phyloP scores from a whole-genome alignment of 305 asterid genomes.

The Caryopteris hybrid region DNA sequence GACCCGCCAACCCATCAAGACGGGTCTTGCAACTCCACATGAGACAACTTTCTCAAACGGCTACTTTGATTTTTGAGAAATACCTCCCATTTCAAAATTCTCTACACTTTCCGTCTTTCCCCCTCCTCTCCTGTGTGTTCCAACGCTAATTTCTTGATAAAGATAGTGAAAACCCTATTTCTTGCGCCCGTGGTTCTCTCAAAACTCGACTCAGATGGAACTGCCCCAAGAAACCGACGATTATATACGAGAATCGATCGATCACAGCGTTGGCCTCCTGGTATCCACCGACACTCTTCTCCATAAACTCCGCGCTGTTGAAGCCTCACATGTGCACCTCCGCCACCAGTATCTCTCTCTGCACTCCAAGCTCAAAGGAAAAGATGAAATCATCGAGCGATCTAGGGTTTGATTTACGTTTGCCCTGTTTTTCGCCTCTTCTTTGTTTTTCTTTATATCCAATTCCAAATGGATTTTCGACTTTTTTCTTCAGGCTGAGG shows the following conservation, averaged over 20 bases:
- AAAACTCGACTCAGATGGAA: conserved; percentile 37
- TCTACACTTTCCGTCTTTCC: no score
- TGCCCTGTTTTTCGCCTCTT: neutral
- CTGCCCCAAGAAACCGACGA: conserved; percentile 67
- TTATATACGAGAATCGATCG: conserved; percentile 75
- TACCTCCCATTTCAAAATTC: no score
- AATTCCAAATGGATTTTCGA: neutral
- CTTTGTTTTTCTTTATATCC: neutral
- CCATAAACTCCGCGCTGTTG: conserved; percentile 61
- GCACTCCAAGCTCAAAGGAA: conserved; percentile 62
- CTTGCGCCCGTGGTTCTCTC: neutral
- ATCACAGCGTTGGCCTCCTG: conserved; percentile 64
- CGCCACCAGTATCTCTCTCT: conserved; percentile 48
- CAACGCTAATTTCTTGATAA: neutral
- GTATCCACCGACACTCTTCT: conserved; percentile 54
- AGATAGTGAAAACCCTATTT: conserved; percentile 6
- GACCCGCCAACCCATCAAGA: no score
- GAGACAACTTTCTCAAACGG: no score
- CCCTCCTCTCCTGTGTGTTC: no score
- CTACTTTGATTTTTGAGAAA: no score
- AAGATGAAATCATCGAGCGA: conserved; percentile 58
- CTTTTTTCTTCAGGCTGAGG: conserved; percentile 55
- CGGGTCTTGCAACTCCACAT: no score
- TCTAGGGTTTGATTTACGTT: conserved; percentile 58
- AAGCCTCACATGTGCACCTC: conserved; percentile 43